These are phyloP conservation scores for Ustanciosporium gigantosporum DNA, from an alignment of 1,284 basidiomycete genomes.

Conservation along the genomic window DNA sequence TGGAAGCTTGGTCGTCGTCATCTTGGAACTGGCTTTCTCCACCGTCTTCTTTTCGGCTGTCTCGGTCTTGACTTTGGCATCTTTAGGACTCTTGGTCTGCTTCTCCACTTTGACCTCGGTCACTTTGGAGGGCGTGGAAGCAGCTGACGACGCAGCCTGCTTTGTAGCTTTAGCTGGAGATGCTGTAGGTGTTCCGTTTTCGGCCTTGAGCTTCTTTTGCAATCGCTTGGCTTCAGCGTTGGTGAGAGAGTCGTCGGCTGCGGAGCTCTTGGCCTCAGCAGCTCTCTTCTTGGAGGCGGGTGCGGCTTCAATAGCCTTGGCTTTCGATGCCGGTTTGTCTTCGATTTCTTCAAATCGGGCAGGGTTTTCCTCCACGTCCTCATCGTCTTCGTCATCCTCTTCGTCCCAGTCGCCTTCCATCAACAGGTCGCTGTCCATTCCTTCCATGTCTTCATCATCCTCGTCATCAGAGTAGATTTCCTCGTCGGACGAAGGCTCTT, in stretches of 20 bases:
- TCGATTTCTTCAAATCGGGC: conserved; percentile 43
- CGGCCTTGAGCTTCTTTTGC: conserved; percentile 70
- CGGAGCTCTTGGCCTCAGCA: conserved; percentile 42
- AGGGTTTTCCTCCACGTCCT: conserved; percentile 43
- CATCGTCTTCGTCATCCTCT: conserved; percentile 43
- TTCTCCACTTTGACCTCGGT: conserved; percentile 61
- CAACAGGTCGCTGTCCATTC: conserved; percentile 59
- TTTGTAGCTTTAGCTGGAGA: conserved; percentile 41
- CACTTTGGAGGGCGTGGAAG: conserved; percentile 59
- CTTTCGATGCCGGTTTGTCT: conserved; percentile 14
- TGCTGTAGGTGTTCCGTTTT: conserved; percentile 58
- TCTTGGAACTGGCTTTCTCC: conserved; percentile 25
- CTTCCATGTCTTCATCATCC: conserved; percentile 67
- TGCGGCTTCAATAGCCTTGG: conserved; percentile 33
- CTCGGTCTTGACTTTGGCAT: conserved; percentile 32
- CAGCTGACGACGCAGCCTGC: conserved; percentile 37
- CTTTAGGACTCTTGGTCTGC: conserved; percentile 38
- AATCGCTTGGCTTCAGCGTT: conserved; percentile 60
- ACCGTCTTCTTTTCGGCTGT: conserved; percentile 45
- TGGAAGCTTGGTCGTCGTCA: conserved; percentile 65
- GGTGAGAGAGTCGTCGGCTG: conserved; percentile 2
- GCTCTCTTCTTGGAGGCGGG: conserved; percentile 68
- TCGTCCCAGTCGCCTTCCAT: conserved; percentile 46
- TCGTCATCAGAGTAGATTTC: conserved; percentile 56
- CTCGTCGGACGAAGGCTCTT: conserved; percentile 64